phyloP scores from a whole-genome alignment of 2,329 filamentous ascomycete genomes.

The Cercospora sp. region DNA sequence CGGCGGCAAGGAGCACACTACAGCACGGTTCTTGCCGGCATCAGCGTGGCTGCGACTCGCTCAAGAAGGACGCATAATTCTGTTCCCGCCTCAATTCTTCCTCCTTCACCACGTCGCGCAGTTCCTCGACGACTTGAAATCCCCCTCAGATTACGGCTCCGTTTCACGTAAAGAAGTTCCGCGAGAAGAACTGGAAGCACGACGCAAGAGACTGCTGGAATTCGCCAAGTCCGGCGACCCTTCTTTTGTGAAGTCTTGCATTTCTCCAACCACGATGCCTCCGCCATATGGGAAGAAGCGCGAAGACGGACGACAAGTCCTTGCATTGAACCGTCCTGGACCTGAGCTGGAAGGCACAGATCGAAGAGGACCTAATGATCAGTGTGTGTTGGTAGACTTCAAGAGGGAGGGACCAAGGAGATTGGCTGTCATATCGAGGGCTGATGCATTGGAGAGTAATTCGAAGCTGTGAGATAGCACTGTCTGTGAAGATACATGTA shows the following conservation, averaged over 20 bases:
- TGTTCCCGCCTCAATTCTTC: conserved; percentile 89
- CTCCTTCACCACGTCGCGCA: conserved; percentile 58
- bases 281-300: conserved; percentile 41
- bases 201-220: conserved; percentile 55
- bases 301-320: conserved; percentile 53
- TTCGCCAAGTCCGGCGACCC: conserved; percentile 49
- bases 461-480: conserved; percentile 9
- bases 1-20: conserved; percentile 69
- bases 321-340: conserved; percentile 58
- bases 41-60: conserved; percentile 69
- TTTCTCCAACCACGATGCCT: conserved; percentile 44
- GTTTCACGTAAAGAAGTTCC: conserved; percentile 30
- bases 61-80: conserved; percentile 65
- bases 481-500: background rate
- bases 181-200: conserved; percentile 46
- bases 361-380: conserved; percentile 54
- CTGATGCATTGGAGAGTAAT: conserved; percentile 40
- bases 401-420: conserved; percentile 58
- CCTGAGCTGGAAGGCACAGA: conserved; percentile 50
- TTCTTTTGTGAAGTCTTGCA: conserved; percentile 49
- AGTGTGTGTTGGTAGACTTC: conserved; percentile 60
- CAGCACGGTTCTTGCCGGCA: conserved; percentile 74
- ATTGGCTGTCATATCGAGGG: conserved; percentile 52
- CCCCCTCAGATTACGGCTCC: conserved; percentile 36
- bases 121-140: conserved; percentile 33